Conservation (phyloP, 202 grass and related monocot species). For the Schoenoplectus tabernaemontani region DNA sequence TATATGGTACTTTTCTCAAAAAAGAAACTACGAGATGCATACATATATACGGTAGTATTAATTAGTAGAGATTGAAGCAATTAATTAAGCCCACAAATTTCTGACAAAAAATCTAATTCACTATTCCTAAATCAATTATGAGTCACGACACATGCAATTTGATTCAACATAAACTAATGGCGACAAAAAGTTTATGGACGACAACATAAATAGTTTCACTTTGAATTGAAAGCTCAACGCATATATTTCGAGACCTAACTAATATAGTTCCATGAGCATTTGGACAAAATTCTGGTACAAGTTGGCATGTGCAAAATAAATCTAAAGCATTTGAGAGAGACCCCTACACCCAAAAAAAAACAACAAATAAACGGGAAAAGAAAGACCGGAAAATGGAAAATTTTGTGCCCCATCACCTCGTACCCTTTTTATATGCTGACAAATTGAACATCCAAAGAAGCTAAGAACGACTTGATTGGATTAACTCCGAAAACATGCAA, state of each 20-base stretch:
- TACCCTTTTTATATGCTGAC: neutral
- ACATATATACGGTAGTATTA: no score
- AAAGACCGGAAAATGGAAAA: neutral
- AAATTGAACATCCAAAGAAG: neutral
- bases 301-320: neutral
- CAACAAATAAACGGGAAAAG: neutral
- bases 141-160: no score
- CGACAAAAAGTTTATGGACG: no score
- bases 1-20: neutral
- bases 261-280: neutral
- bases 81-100: no score
- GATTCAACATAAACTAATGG: no score
- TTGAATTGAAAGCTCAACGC: neutral
- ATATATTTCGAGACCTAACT: neutral
- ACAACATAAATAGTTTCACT: neutral
- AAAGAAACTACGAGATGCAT: no score
- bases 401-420: neutral
- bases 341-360: neutral
- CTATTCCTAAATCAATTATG: no score
- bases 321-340: neutral
- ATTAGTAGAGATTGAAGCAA: no score
- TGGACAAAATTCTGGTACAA: neutral
- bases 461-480: neutral
- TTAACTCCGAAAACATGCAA: neutral
- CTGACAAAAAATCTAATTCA: no score